Evolutionary conservation across 1,284 basidiomycete species (phyloP).

Genomic region (Ganoderma resinaceum): DNA sequence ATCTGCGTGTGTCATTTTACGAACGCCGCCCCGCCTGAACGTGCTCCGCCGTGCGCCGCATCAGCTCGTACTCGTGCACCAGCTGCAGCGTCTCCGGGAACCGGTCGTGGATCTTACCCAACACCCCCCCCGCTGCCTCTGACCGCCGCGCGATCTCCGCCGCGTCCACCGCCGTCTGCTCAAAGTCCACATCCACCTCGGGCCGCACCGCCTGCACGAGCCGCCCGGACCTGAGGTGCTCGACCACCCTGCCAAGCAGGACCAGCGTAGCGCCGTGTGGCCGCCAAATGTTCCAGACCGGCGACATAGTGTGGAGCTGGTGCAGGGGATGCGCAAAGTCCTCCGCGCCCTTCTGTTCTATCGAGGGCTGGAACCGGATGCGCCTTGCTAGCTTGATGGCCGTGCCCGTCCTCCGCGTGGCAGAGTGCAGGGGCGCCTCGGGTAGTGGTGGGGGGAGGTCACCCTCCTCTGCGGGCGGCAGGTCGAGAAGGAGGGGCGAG

Average conservation of each 20-base stretch:
- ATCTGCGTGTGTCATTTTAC: slow-evolving; percentile 20
- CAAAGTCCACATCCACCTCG: slow-evolving; percentile 22
- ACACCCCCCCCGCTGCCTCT: slow-evolving; percentile 45
- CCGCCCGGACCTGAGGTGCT: slow-evolving; percentile 57
- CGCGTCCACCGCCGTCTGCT: slow-evolving; percentile 33
- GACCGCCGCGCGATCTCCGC: slow-evolving; percentile 37
- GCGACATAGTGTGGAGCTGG: slow-evolving; percentile 66
- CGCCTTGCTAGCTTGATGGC: slow-evolving; percentile 32
- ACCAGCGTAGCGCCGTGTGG: slow-evolving; percentile 61
- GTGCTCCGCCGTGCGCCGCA: slow-evolving; percentile 22
- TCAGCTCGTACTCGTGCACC: slow-evolving; percentile 45
- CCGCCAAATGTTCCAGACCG: slow-evolving; percentile 69
- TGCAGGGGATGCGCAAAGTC: slow-evolving; percentile 64
- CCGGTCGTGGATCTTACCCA: slow-evolving; percentile 51
- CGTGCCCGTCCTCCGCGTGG: slow-evolving; percentile 35
- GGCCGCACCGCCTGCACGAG: slow-evolving; percentile 51
- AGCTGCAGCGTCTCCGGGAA: slow-evolving; percentile 58
- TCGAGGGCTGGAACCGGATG: slow-evolving; percentile 18
- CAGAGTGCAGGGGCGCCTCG: slow-evolving; percentile 42
- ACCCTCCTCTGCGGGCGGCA: slow-evolving; percentile 30
- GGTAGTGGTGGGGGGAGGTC: slow-evolving; percentile 33
- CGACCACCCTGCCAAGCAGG: slow-evolving; percentile 52
- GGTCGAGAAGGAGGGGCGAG: slow-evolving; percentile 56
- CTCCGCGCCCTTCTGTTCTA: slow-evolving; percentile 32
- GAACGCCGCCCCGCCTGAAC: slow-evolving; percentile 19